Evolutionary conservation across 2,329 filamentous ascomycete genomes (phyloP), one percentile per base, ranked within the genome.

Genomic region (Tolypocladium amazonense): DNA sequence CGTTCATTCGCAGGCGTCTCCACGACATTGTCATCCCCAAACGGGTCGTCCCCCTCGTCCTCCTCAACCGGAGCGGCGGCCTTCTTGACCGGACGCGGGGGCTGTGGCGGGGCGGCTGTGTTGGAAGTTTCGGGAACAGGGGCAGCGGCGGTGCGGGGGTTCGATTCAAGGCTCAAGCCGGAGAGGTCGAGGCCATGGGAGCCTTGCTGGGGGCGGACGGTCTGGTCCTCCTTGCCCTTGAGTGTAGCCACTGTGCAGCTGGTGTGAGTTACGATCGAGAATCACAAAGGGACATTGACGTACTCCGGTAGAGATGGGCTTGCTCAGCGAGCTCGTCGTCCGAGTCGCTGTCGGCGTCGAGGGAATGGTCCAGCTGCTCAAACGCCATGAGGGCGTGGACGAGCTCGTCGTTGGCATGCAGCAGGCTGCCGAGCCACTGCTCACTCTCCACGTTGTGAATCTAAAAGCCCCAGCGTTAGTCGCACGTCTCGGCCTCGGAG

Each of bases 341-440:
- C 1, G 85, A 88, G 71, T 89, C 86, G 65, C 85, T 88, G 69
- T 89, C 86, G 7, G 86, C 85, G 64, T 91, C 88, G 63, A 93
- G 89, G 56, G 89, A 92, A 62, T 88, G 86, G 70, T 99, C 93
- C 63, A 97, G 84, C 66, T 97, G 90, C 74, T 97, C 93, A 69
- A 92, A 99, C 0, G 92, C 89, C 84, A 96, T 96, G 60, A 99
- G 81, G 1, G 92, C 91, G 62, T 88, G 88, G 47, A 97, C 90
- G n/a, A 99, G 86, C 73, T 96, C 90, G 68, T 99, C 94, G 68
- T 99, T 97, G 64, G 93, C 92, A 68, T 94, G 90, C 23, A 99
- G 86, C 5, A 99, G 81, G 62, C 90, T 88, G 50, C 93, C 94
- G 11, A 99, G 86, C 81, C 89, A 97, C 68, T 97, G 87, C 69